These are phyloP conservation scores for Pseudogymnoascus sp. DNA, from an alignment of 2,329 filamentous ascomycete species.

Conservation along the genomic window DNA sequence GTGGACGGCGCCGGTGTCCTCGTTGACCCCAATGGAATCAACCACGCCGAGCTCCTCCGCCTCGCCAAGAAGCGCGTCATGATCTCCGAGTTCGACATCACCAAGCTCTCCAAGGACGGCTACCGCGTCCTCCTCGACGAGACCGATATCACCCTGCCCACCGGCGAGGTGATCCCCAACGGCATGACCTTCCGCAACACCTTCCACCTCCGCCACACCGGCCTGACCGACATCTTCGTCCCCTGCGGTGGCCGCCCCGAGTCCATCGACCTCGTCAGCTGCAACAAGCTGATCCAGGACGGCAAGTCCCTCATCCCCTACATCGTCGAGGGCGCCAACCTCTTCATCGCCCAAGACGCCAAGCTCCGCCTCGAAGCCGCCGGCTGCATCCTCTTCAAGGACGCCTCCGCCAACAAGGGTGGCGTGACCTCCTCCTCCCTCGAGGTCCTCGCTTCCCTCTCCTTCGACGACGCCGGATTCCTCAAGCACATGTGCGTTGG, in stretches of 20 bases:
- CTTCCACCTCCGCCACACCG: constrained; percentile 77
- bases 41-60: constrained; percentile 74
- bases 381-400: constrained; percentile 94
- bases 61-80: constrained; percentile 82
- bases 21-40: constrained; percentile 82
- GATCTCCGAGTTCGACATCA: constrained; percentile 78
- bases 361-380: constrained; percentile 91
- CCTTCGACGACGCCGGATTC: constrained; percentile 87
- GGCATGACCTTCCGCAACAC: constrained; percentile 96
- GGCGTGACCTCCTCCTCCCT: constrained; percentile 96
- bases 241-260: constrained; percentile 95
- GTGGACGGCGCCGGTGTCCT: constrained; percentile 96
- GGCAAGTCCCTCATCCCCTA: constrained; percentile 85
- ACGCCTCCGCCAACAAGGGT: constrained; percentile 97
- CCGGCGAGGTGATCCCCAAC: constrained; percentile 79
- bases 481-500: constrained; percentile 91
- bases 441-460: constrained; percentile 88
- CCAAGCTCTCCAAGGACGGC: constrained; percentile 79
- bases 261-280: constrained; percentile 87
- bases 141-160: constrained; percentile 78
- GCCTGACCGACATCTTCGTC: constrained; percentile 81
- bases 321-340: constrained; percentile 94
- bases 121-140: constrained; percentile 93
- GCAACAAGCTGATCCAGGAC: constrained; percentile 79
- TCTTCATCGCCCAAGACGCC: constrained; percentile 98